phyloP scores from a whole-genome alignment of 768 basidiomycete species.

The Filobasidium floriforme region DNA sequence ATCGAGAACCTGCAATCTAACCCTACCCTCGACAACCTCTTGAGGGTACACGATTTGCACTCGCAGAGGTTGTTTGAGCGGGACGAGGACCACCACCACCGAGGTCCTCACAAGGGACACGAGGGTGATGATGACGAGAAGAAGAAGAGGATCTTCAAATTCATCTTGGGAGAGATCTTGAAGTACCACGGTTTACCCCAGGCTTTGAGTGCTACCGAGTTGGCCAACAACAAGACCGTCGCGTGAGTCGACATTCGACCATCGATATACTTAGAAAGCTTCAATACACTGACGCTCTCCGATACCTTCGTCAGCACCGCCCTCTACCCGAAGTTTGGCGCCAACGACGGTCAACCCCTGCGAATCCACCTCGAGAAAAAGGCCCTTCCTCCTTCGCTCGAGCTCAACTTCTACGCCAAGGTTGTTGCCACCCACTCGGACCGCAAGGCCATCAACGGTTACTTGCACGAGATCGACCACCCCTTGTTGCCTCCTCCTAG shows the following conservation, averaged over 20 bases:
- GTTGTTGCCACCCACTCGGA: slow-evolving; percentile 44
- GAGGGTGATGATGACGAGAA: slow-evolving; percentile 45
- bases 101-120: slow-evolving; percentile 31
- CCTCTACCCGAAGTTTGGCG: slow-evolving; percentile 39
- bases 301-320: slow-evolving; percentile 27
- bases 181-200: slow-evolving; percentile 56
- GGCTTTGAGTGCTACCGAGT: slow-evolving; percentile 44
- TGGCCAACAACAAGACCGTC: slow-evolving; percentile 55
- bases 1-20: background rate
- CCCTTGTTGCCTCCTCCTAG: slow-evolving; percentile 50
- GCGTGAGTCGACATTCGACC: slow-evolving; percentile 29
- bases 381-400: slow-evolving; percentile 41
- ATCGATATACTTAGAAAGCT: background rate
- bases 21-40: slow-evolving; percentile 19
- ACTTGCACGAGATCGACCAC: slow-evolving; percentile 53
- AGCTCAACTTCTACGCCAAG: slow-evolving; percentile 53
- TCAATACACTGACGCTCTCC: slow-evolving; percentile 47
- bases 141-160: slow-evolving; percentile 54
- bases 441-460: slow-evolving; percentile 52
- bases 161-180: slow-evolving; percentile 53
- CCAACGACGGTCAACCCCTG: slow-evolving; percentile 36
- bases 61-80: slow-evolving; percentile 43
- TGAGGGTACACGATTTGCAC: slow-evolving; percentile 45
- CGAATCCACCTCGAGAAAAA: slow-evolving; percentile 40
- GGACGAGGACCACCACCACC: slow-evolving; percentile 25